Evolutionary conservation across 306 rosid genomes (phyloP).

Genomic region (Vicia villosa): DNA sequence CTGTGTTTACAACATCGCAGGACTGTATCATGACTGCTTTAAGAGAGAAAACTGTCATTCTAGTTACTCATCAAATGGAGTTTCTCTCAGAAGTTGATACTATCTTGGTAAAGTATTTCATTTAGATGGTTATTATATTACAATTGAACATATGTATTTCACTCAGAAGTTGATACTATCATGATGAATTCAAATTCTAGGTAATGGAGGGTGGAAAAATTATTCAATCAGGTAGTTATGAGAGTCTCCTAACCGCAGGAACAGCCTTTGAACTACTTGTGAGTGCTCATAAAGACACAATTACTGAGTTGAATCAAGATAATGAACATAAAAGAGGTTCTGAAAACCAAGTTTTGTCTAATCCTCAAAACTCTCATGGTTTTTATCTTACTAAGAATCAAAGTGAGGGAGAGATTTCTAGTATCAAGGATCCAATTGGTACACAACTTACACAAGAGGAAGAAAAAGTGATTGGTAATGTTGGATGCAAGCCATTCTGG

Average conservation of each 20-base stretch:
- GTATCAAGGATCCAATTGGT: neutral
- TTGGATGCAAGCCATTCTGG: neutral
- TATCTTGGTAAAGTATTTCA: constrained; percentile 51
- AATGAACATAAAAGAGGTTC: neutral
- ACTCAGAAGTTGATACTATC: neutral
- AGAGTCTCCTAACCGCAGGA: constrained; percentile 38
- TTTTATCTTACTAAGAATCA: neutral
- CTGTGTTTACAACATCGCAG: constrained; percentile 43
- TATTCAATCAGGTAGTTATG: constrained; percentile 5
- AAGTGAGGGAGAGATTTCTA: neutral
- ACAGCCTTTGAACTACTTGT: constrained; percentile 80
- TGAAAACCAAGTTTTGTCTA: neutral
- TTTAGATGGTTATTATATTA: neutral
- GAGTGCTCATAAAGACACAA: constrained; percentile 65
- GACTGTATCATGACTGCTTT: constrained; percentile 49
- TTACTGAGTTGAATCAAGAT: constrained; percentile 40
- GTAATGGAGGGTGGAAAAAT: neutral
- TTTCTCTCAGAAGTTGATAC: constrained; percentile 45
- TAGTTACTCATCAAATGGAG: neutral
- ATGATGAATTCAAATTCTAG: neutral
- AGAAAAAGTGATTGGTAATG: neutral
- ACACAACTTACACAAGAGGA: neutral
- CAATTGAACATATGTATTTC: neutral
- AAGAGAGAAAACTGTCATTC: neutral
- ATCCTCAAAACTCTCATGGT: neutral